Base-by-base conservation (phyloP, 164 flowering plant species). In the Vitis cinerea region DNA sequence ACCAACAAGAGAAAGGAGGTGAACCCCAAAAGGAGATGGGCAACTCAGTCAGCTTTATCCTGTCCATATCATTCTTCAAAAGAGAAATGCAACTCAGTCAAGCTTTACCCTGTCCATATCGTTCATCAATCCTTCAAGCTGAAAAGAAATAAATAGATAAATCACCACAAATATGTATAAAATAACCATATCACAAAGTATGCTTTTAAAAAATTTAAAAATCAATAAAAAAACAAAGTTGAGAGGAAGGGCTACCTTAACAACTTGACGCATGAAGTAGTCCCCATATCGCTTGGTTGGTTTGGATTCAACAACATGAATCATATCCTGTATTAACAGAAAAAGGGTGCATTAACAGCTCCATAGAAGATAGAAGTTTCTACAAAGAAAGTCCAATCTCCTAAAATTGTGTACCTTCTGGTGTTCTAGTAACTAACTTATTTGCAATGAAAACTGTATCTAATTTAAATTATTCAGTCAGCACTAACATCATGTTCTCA, bases 211-310 rank as follows among this genome's bases (percentile, higher is more conserved):
- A n/a, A 56, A n/a, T 13, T 9, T 16, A 27, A 67, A 6, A 27
- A 14, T 50, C 11, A 19, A 10, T 55, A 55, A 5, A 50, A 4
- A 9, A 57, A 37, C 13, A 16, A 17, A 2, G 23, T 49, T 48
- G 61, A 29, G 0, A 48, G 13, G 31, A 57, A 7, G 29, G 17
- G 4, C 71, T 70, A 95, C 99, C 97, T 95, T 95, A 50, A 83
- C 89, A 74, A 95, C 88, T 78, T 95, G 98, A 63, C 97, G 90
- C 86, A 95, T 68, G 80, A 93, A 95, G 81, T 77, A 88, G 73
- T 95, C 98, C 9, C 97, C 97, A 71, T 93, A 93, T 9, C 77
- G 80, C 79, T 95, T 95, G 15, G 83, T 60, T 63, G 97, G 84
- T 71, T 93, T 95, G 17, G 90, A 75, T 69, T 91, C 97, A 4